A percentile compares a stretch with the other conserved stretches of the same genome.
These are phyloP conservation scores for Phytophthora crassamura DNA, from an alignment of 352 stramenopile species.

Conservation along the genomic window DNA sequence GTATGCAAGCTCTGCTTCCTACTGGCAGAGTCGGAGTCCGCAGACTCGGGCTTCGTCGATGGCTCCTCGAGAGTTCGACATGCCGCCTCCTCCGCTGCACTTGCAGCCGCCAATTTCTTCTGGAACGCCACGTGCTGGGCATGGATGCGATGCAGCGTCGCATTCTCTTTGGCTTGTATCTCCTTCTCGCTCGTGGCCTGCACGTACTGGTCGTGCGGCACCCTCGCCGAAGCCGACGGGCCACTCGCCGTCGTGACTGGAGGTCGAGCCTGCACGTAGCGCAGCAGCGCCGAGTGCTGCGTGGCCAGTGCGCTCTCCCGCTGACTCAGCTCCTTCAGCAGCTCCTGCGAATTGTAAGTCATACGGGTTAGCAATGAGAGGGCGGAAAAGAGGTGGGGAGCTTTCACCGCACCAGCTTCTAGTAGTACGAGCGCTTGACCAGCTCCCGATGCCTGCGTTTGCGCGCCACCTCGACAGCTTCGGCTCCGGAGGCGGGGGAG, in stretches of 20 bases:
- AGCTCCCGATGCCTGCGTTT: slow-evolving; percentile 41
- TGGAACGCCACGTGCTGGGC: slow-evolving; percentile 40
- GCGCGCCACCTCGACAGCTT: slow-evolving; percentile 31
- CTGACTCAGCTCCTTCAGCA: slow-evolving; percentile 38
- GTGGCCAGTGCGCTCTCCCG: slow-evolving; percentile 35
- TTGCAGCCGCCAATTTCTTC: slow-evolving; percentile 22
- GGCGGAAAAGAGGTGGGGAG: not conserved
- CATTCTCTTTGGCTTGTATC: slow-evolving; percentile 38
- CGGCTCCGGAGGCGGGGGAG: slow-evolving; percentile 6
- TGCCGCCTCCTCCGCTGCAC: slow-evolving; percentile 8
- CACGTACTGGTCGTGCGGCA: slow-evolving; percentile 33
- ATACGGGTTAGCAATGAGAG: slow-evolving; percentile 9
- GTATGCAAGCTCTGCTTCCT: slow-evolving; percentile 24
- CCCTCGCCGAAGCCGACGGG: slow-evolving; percentile 1
- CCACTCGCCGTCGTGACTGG: slow-evolving; percentile 13
- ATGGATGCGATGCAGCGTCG: slow-evolving; percentile 28
- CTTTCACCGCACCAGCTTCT: slow-evolving; percentile 32
- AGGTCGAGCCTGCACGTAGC: slow-evolving; percentile 10
- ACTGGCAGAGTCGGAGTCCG: not conserved
- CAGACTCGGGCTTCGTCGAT: slow-evolving; percentile 10
- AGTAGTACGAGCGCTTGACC: slow-evolving; percentile 42
- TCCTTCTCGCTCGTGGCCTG: slow-evolving; percentile 40
- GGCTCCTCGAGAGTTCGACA: not conserved
- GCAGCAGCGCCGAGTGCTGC: slow-evolving; percentile 41
- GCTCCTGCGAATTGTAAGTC: slow-evolving; percentile 25